Percentiles rank a stretch among this genome's conserved stretches.
Evolutionary conservation across 2,329 filamentous ascomycete species (phyloP).

Genomic region (Rhynchosporium agropyri): DNA sequence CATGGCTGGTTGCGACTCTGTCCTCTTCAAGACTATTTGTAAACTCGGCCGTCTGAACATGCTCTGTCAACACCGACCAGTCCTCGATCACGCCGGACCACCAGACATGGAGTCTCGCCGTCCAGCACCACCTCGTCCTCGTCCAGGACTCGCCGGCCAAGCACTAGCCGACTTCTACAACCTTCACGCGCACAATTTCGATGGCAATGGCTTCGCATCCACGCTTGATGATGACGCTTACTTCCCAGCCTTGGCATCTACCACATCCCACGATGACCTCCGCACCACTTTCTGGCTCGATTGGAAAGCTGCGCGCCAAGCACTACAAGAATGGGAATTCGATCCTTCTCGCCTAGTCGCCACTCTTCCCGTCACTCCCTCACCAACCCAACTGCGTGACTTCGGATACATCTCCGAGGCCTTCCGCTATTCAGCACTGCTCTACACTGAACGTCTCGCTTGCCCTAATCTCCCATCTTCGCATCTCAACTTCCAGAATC

Average conservation of each 20-base stretch:
- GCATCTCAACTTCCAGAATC: constrained; percentile 77
- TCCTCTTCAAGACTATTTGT: constrained; percentile 83
- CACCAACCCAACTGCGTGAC: constrained; percentile 68
- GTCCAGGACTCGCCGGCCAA: constrained; percentile 47
- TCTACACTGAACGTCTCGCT: constrained; percentile 88
- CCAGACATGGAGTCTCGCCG: constrained; percentile 35
- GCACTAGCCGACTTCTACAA: constrained; percentile 54
- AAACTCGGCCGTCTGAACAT: constrained; percentile 84
- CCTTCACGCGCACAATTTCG: constrained; percentile 60
- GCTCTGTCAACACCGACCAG: constrained; percentile 69
- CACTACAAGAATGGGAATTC: constrained; percentile 82
- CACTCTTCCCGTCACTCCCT: constrained; percentile 53
- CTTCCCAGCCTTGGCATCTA: constrained; percentile 40
- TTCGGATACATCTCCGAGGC: constrained; percentile 83
- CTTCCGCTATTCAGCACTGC: constrained; percentile 84
- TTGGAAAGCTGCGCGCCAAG: constrained; percentile 78
- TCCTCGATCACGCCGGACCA: constrained; percentile 50
- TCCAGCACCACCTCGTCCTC: constrained; percentile 39
- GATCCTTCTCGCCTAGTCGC: constrained; percentile 56
- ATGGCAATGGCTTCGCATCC: constrained; percentile 67
- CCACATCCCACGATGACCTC: constrained; percentile 58
- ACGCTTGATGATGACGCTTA: constrained; percentile 58
- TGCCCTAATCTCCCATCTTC: constrained; percentile 73
- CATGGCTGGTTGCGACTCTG: constrained; percentile 82
- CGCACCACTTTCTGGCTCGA: constrained; percentile 77